Conservation (phyloP, 1,139 yeast genomes). For the Yueomyces sp. region DNA sequence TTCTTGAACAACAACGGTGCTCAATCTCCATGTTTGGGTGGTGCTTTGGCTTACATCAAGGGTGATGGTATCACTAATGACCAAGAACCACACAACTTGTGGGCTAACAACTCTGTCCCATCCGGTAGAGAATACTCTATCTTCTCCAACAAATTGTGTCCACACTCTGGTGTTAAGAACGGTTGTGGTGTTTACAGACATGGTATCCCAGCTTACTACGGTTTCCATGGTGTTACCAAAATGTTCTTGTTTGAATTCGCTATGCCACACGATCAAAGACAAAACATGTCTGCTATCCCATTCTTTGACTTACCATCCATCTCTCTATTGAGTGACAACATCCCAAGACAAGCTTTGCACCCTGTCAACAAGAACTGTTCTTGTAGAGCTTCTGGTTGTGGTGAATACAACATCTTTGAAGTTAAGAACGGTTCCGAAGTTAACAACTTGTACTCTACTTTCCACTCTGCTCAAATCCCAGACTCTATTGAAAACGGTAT, state of each 20-base stretch:
- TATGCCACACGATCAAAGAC: not conserved
- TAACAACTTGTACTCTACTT: slow-evolving; percentile 42
- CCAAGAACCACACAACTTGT: slow-evolving; percentile 37
- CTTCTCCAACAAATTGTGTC: slow-evolving; percentile 45
- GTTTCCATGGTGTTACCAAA: not conserved
- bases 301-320: not conserved
- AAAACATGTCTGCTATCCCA: not conserved
- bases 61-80: slow-evolving; percentile 30
- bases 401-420: slow-evolving; percentile 70
- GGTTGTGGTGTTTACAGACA: slow-evolving; percentile 19
- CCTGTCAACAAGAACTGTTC: not conserved
- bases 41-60: slow-evolving; percentile 41
- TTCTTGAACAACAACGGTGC: slow-evolving; percentile 41
- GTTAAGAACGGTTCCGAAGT: slow-evolving; percentile 39
- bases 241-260: not conserved
- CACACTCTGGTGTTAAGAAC: slow-evolving; percentile 29
- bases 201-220: not conserved
- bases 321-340: not conserved
- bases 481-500: slow-evolving; percentile 43
- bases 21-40: slow-evolving; percentile 45
- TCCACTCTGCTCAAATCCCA: slow-evolving; percentile 60
- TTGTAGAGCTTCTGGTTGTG: slow-evolving; percentile 16
- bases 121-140: slow-evolving; percentile 49
- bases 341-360: not conserved
- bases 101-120: slow-evolving; percentile 33